Evolutionary conservation across 345 rosid species (phyloP).

Genomic region (Heritiera littoralis): DNA sequence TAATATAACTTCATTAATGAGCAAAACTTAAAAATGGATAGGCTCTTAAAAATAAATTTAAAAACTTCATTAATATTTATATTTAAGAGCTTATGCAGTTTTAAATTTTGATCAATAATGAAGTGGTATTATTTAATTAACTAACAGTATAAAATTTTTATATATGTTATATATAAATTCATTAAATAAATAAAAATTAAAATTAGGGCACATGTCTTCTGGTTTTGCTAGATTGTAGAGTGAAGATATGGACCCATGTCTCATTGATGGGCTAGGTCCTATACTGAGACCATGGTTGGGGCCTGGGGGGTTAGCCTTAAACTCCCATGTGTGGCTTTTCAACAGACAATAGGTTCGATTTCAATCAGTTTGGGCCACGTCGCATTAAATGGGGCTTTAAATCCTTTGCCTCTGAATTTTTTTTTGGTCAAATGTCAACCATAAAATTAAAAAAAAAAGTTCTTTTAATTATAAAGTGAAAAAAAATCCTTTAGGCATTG

Average conservation of each 20-base stretch:
- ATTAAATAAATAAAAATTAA: too few species aligned
- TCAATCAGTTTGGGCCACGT: background rate
- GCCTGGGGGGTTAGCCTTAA: background rate
- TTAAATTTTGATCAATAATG: too few species aligned
- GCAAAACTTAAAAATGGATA: too few species aligned
- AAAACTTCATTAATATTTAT: too few species aligned
- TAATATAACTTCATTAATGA: too few species aligned
- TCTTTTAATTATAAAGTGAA: too few species aligned
- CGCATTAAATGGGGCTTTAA: background rate
- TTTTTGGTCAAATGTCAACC: background rate
- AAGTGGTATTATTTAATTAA: too few species aligned
- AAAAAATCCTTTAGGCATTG: background rate
- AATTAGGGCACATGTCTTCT: background rate
- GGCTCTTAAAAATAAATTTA: too few species aligned
- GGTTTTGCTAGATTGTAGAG: background rate
- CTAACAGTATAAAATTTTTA: too few species aligned
- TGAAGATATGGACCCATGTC: background rate
- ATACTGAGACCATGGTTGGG: background rate
- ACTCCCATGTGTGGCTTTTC: background rate
- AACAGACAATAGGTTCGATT: background rate
- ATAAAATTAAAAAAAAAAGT: background rate
- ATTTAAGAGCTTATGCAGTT: too few species aligned
- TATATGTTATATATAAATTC: too few species aligned
- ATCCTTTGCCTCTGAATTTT: background rate
- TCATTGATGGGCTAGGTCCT: conserved; percentile 7